phyloP scores from a whole-genome alignment of 257 asterid species.

The Nicotiana knightiana region DNA sequence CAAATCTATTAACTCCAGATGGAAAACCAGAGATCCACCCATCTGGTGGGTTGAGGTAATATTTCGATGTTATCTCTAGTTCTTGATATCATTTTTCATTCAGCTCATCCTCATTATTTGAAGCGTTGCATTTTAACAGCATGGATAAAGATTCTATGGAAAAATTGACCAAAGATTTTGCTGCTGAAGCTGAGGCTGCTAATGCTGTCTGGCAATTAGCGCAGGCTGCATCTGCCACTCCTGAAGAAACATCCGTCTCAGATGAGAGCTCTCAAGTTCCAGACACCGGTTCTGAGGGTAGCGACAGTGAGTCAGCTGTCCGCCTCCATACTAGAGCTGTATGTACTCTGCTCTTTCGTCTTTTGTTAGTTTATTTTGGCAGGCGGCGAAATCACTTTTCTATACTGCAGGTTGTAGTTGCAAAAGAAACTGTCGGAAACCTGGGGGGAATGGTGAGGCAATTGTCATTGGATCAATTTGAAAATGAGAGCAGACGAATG shows the following conservation, averaged over 20 bases:
- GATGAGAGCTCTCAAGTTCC: slow-evolving; percentile 70
- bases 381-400: slow-evolving; percentile 13
- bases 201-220: slow-evolving; percentile 93
- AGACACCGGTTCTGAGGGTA: slow-evolving; percentile 70
- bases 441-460: slow-evolving; percentile 99
- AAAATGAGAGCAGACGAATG: slow-evolving; percentile 96
- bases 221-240: slow-evolving; percentile 65
- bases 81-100: slow-evolving; percentile 8
- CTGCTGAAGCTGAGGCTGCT: slow-evolving; percentile 98
- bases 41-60: slow-evolving; percentile 58
- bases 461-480: slow-evolving; percentile 95
- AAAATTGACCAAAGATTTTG: slow-evolving; percentile 86
- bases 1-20: slow-evolving; percentile 28
- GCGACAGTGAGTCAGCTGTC: slow-evolving; percentile 78
- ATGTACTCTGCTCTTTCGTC: slow-evolving; percentile 21
- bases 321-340: slow-evolving; percentile 98
- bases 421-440: slow-evolving; percentile 89
- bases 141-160: slow-evolving; percentile 79
- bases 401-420: slow-evolving; percentile 87
- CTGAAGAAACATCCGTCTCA: slow-evolving; percentile 64
- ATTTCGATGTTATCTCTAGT: slow-evolving; percentile 11
- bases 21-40: slow-evolving; percentile 51
- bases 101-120: neutral
- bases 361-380: slow-evolving; percentile 6
- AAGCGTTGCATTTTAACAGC: slow-evolving; percentile 31